Percentiles rank a stretch among this genome's conserved stretches.
Conservation (phyloP, 1,139 yeast genomes). For the Pichia cactophila region DNA sequence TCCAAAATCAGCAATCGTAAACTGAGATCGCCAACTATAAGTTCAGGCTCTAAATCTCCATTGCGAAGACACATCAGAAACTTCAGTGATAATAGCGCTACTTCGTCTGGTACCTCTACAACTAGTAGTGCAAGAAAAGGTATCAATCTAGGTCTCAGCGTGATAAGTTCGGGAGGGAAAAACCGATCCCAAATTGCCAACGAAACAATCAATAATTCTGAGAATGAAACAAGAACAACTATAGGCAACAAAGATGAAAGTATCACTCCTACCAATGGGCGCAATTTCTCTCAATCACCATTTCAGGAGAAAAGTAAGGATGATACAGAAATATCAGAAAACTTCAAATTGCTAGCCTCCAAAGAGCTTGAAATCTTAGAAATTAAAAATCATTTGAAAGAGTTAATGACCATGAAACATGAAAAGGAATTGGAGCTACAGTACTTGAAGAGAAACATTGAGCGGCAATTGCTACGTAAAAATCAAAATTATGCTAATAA, state of each 20-base stretch:
- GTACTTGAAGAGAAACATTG: conserved; percentile 40
- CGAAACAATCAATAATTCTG: neutral
- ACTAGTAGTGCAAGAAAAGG: conserved; percentile 20
- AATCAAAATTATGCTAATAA: conserved; percentile 7
- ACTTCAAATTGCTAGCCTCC: conserved; percentile 47
- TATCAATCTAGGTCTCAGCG: conserved; percentile 24
- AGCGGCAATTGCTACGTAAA: conserved; percentile 33
- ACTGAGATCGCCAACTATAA: conserved; percentile 15
- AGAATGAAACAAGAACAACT: neutral
- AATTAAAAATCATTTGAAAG: conserved; percentile 41
- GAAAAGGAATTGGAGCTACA: conserved; percentile 30
- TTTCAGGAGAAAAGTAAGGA: neutral
- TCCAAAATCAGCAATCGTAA: conserved; percentile 4
- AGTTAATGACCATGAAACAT: conserved; percentile 26
- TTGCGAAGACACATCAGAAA: conserved; percentile 16
- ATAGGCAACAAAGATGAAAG: neutral
- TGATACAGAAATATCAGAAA: conserved; percentile 37
- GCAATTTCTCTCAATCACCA: neutral
- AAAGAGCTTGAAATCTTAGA: conserved; percentile 59
- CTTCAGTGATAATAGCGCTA: conserved; percentile 15
- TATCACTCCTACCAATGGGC: neutral
- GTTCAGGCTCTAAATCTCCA: conserved; percentile 14
- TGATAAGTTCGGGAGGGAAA: conserved; percentile 3
- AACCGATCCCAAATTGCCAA: neutral
- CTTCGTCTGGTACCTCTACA: conserved; percentile 8